Evolutionary conservation across 108 stramenopile species (phyloP), one percentile per base, ranked within the genome.

Genomic region (Tribonema minus): DNA sequence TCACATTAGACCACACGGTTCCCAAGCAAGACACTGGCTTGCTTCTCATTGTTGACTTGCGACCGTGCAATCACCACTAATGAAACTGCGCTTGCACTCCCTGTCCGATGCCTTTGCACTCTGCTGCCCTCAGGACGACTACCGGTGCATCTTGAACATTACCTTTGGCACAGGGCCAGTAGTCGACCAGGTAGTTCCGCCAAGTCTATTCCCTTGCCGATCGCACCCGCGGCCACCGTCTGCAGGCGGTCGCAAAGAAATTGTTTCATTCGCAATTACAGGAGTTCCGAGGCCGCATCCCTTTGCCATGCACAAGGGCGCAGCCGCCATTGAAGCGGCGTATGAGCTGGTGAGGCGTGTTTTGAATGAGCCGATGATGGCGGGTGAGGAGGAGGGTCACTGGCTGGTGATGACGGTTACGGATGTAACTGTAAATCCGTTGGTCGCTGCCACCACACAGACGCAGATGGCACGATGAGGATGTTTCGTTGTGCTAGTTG

Each of bases 291-390:
- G 77, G 7, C 77, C 77, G 12, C 66, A 68, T 28, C 77, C 77
- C n/a, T 79, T 79, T 61, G 77, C 77, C n/a, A 68, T 79, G 77
- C 67, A 79, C 58, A 40, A 58, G 36, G 77, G 77, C n/a, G 58
- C 68, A 29, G 58, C 37, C 12, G 77, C 77, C 7, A 25, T 70
- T 29, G 68, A 79, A 60, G 77, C 46, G 20, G 46, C 46, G 20
- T 54, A 54, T 20, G 46, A 54, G 46, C 46, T 54, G 9, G 46
- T 54, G 20, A 54, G 20, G 46, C 15, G 15, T 20, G 46, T 54
- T 54, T 20, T 54, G 46, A 9, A 54, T 54, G 46, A 54, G 46
- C 46, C 46, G 46, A 9, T 54, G 15, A 54, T 9, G 46, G 15
- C 15, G 9, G 46, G 46, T 20, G 15, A 20, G 15, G 46, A 54